Evolutionary conservation across 148 eudicot genomes (phyloP).

Genomic region (Amaranthus cruentus): DNA sequence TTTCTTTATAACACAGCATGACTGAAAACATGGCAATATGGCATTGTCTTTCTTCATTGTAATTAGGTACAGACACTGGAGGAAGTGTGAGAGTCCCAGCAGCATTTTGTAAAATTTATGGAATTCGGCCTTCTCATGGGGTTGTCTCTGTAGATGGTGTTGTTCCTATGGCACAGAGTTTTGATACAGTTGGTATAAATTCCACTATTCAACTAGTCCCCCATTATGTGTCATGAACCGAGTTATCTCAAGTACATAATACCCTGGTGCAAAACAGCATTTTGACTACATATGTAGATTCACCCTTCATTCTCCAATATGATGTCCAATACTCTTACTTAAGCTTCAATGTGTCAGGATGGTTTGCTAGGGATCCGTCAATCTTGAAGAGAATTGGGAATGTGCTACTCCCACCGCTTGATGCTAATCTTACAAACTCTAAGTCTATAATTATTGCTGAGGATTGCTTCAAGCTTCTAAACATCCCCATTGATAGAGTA

Average conservation of each 20-base stretch:
- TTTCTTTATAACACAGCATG: not conserved
- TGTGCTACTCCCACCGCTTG: constrained; percentile 44
- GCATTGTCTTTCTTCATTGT: not conserved
- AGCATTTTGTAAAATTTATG: constrained; percentile 78
- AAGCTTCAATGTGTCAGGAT: constrained; percentile 46
- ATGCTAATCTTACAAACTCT: constrained; percentile 31
- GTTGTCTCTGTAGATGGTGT: constrained; percentile 67
- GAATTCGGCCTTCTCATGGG: constrained; percentile 95
- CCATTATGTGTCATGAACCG: not conserved
- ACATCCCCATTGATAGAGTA: constrained; percentile 50
- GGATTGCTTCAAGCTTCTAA: constrained; percentile 80
- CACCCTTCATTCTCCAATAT: not conserved
- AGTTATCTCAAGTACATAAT: not conserved
- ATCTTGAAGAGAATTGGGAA: constrained; percentile 60
- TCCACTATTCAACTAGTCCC: not conserved
- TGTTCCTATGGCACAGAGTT: constrained; percentile 92
- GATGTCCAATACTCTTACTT: not conserved
- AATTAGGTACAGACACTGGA: constrained; percentile 84
- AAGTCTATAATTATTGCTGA: constrained; percentile 51
- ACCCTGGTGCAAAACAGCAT: not conserved
- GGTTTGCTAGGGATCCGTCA: constrained; percentile 84
- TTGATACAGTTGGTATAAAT: constrained; percentile 82
- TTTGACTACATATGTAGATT: not conserved
- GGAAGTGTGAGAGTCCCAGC: constrained; percentile 96
- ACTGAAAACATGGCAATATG: not conserved